A percentile compares a stretch with the other conserved stretches of the same genome.
Conservation (phyloP, 768 basidiomycete genomes). For the Lentinula sp. region DNA sequence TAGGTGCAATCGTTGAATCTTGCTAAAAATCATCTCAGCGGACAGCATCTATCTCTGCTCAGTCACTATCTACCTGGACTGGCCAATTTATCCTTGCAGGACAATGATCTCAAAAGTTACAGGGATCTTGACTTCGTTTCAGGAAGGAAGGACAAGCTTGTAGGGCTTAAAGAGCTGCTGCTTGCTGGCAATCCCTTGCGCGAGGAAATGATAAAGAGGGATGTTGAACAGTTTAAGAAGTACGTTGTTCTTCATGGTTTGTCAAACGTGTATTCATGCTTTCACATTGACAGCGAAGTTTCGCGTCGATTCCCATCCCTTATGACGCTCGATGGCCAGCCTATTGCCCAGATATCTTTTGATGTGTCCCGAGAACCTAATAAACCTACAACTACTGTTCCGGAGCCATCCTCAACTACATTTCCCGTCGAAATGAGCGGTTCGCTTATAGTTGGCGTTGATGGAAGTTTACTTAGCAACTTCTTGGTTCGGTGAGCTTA, state of each 20-base stretch:
- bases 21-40: constrained; percentile 62
- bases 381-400: constrained; percentile 24
- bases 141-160: constrained; percentile 49
- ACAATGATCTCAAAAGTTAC: constrained; percentile 64
- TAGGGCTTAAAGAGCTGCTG: constrained; percentile 65
- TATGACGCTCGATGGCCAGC: constrained; percentile 77
- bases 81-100: constrained; percentile 73
- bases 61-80: constrained; percentile 74
- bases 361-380: constrained; percentile 57
- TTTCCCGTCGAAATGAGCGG: constrained; percentile 76
- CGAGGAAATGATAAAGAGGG: constrained; percentile 50
- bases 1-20: constrained; percentile 81
- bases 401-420: constrained; percentile 52
- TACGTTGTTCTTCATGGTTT: constrained; percentile 22
- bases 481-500: constrained; percentile 70
- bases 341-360: constrained; percentile 75
- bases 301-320: constrained; percentile 75
- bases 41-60: constrained; percentile 54
- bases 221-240: constrained; percentile 63
- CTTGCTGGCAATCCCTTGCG: constrained; percentile 73
- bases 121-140: constrained; percentile 67
- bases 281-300: constrained; percentile 52
- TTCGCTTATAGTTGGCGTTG: constrained; percentile 72
- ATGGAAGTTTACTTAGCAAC: constrained; percentile 57
- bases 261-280: background rate